Conservation (phyloP, 345 rosid species). For the Gossypium anomalum region DNA sequence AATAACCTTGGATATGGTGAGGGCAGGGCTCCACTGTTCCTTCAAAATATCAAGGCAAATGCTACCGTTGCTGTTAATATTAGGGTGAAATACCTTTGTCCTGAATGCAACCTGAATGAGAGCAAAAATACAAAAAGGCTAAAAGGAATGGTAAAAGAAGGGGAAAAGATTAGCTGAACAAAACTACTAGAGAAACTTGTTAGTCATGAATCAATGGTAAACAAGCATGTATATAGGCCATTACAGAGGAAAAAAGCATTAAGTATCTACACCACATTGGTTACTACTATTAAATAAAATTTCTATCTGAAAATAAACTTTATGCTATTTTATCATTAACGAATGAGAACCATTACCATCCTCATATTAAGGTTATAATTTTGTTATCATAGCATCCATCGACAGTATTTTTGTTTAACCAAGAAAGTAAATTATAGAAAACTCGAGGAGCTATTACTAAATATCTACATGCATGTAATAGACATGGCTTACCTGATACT, state of each 20-base stretch:
- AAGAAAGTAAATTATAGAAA: not conserved
- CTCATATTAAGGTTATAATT: not conserved
- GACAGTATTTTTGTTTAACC: not conserved
- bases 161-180: not conserved
- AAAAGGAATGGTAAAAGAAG: not conserved
- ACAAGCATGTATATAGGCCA: slow-evolving; percentile 1
- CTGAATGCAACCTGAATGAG: slow-evolving; percentile 72
- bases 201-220: not conserved
- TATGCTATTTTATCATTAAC: not conserved
- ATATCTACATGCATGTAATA: not conserved
- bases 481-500: slow-evolving; percentile 1
- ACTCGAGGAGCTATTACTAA: not conserved
- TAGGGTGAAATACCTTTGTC: slow-evolving; percentile 95
- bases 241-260: not conserved
- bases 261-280: not conserved
- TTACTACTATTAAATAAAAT: not conserved
- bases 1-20: slow-evolving; percentile 86
- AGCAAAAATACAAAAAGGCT: not conserved
- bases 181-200: not conserved
- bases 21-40: slow-evolving; percentile 98
- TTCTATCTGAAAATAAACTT: not conserved
- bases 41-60: slow-evolving; percentile 95
- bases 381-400: not conserved
- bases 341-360: not conserved
- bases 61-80: slow-evolving; percentile 94